Conservation (phyloP, 139 green algal genomes). For the Ettlia oleoabundans region DNA sequence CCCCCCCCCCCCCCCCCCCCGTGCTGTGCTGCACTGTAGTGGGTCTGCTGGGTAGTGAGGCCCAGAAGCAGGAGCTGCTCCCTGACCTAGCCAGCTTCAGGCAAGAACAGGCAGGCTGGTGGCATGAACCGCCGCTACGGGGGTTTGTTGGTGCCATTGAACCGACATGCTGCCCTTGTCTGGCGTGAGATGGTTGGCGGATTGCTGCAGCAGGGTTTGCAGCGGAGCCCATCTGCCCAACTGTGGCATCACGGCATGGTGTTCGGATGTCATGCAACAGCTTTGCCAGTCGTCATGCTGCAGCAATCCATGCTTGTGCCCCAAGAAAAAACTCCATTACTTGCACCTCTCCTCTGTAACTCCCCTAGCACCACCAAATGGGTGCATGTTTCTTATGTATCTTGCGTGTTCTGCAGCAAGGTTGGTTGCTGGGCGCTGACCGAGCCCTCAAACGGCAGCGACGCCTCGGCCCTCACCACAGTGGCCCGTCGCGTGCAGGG, state of each 20-base stretch:
- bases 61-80: slow-evolving; percentile 88
- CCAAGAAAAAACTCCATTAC: neutral
- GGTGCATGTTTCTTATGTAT: too few species aligned
- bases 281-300: too few species aligned
- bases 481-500: slow-evolving; percentile 74
- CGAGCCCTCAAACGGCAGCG: slow-evolving; percentile 88
- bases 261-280: too few species aligned
- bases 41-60: slow-evolving; percentile 77
- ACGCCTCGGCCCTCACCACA: slow-evolving; percentile 79
- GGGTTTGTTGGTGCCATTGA: too few species aligned
- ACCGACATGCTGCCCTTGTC: too few species aligned
- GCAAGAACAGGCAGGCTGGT: neutral
- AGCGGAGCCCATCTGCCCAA: neutral
- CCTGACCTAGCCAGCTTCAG: slow-evolving; percentile 73
- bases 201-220: too few species aligned
- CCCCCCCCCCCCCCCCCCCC: neutral
- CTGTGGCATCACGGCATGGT: too few species aligned
- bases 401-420: slow-evolving; percentile 18
- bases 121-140: too few species aligned
- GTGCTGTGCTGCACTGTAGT: neutral
- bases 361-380: too few species aligned
- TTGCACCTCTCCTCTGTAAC: neutral
- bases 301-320: too few species aligned
- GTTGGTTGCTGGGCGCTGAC: slow-evolving; percentile 91
- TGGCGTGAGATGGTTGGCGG: too few species aligned